Evolutionary conservation across 768 basidiomycete genomes (phyloP).

Genomic region (Phallus indusiatus): DNA sequence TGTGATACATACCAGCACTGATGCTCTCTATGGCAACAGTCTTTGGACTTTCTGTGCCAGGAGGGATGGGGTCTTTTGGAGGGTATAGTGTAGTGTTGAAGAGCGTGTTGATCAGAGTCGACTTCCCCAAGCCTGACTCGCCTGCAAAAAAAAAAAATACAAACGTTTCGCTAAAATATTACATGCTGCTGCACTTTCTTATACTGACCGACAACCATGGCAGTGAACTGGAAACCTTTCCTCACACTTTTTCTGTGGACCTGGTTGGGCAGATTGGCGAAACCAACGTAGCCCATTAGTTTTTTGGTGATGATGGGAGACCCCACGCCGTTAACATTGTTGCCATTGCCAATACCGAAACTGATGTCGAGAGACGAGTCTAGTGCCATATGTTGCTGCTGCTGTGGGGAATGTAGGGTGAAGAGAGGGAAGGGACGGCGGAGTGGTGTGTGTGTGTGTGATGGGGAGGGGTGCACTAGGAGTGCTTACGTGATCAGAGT

Average conservation of each 20-base stretch:
- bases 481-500: not conserved
- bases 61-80: constrained; percentile 74
- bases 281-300: constrained; percentile 90
- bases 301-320: constrained; percentile 68
- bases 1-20: constrained; percentile 69
- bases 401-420: not conserved
- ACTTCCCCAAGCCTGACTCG: constrained; percentile 98
- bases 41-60: constrained; percentile 78
- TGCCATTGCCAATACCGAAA: no score
- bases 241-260: constrained; percentile 97
- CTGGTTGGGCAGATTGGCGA: constrained; percentile 98
- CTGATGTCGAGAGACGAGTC: not conserved
- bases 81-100: constrained; percentile 97
- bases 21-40: constrained; percentile 99
- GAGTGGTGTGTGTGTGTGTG: no score
- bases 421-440: not conserved
- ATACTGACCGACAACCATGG: constrained; percentile 95
- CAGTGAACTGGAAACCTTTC: constrained; percentile 98
- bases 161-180: constrained; percentile 9
- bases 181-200: constrained; percentile 14
- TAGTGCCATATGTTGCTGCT: not conserved
- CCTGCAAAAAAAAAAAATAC: constrained; percentile 35
- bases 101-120: constrained; percentile 95
- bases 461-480: no score
- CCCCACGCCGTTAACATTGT: constrained; percentile 15